Evolutionary conservation across 768 basidiomycete genomes (phyloP), one percentile per base, ranked within the genome.

Genomic region (Boletus insuetus): DNA sequence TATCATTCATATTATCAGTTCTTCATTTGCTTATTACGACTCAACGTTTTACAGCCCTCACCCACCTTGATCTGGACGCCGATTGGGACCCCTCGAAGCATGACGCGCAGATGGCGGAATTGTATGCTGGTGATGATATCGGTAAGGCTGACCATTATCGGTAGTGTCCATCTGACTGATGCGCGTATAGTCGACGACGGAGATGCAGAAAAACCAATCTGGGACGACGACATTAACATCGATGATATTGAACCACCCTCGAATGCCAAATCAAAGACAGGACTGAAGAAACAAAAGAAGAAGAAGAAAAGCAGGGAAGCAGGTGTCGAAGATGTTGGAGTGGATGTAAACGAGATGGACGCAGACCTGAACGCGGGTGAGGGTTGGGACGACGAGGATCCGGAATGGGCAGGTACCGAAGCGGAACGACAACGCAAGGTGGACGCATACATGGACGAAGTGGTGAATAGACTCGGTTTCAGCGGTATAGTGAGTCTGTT

Each of bases 201-300:
- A 11, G 79, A 74, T 38, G 72, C 73, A 46, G 80, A 83, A 59
- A 96, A 96, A 72, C 97, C 97, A 4, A 73, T 75, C 0, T 99
- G 96, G 96, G 87, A 91, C 40, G 91, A 97, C 58, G 94, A 97
- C 63, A 83, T 95, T 54, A 84, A 92, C 59, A 81, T 94, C 43
- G 80, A 75, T n/a, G 84, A 91, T 65, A 83, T 92, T 37, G 66
- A 68, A 5, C 70, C 61, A 41, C 72, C 58, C 52, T 66, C 74
- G 10, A 76, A 70, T 6, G 66, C 74, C 11, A 74, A 44, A 34
- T 58, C 65, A n/a, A 65, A 65, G 31, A 52, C 51, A 12, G 68
- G 63, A 9, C 17, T 58, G 46, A 67, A 67, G 22, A 67, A 60
- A 42, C 49, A 59, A 54, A 84, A 78, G 63, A 86, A 83, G 69